phyloP scores from a whole-genome alignment of 305 asterid species.

The Coffea humblotiana region DNA sequence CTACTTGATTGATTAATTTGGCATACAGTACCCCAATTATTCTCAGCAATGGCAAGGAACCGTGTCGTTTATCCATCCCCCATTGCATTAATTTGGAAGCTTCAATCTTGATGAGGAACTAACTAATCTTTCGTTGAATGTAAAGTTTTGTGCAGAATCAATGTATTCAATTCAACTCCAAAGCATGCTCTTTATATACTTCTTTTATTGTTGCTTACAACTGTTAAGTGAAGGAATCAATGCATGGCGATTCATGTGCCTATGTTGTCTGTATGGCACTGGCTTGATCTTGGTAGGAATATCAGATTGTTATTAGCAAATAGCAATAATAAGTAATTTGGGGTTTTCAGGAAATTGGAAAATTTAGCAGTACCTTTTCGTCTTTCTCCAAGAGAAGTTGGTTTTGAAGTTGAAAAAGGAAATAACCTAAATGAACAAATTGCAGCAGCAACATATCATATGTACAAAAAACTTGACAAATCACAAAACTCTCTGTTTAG shows the following conservation, averaged over 20 bases:
- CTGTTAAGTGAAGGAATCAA: background rate
- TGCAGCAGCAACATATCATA: background rate
- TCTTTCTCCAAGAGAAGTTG: background rate
- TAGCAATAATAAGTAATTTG: background rate
- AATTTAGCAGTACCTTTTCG: background rate
- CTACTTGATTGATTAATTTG: background rate
- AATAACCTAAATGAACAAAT: background rate
- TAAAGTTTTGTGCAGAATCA: background rate
- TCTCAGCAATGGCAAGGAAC: background rate
- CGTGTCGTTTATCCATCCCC: background rate
- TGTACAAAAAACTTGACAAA: background rate
- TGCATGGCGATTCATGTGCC: background rate
- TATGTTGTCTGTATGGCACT: background rate
- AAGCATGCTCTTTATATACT: background rate
- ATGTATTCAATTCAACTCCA: background rate
- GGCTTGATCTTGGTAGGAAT: background rate
- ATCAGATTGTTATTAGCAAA: background rate
- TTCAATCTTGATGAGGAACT: background rate
- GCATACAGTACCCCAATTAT: background rate
- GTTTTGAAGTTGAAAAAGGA: background rate
- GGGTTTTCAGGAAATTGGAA: background rate
- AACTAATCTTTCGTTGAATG: background rate
- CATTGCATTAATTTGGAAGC: slow-evolving; percentile 12
- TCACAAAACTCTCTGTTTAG: background rate
- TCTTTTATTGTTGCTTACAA: background rate